Evolutionary conservation across 2,329 filamentous ascomycete species (phyloP).

Genomic region (Aureobasidium sp.): DNA sequence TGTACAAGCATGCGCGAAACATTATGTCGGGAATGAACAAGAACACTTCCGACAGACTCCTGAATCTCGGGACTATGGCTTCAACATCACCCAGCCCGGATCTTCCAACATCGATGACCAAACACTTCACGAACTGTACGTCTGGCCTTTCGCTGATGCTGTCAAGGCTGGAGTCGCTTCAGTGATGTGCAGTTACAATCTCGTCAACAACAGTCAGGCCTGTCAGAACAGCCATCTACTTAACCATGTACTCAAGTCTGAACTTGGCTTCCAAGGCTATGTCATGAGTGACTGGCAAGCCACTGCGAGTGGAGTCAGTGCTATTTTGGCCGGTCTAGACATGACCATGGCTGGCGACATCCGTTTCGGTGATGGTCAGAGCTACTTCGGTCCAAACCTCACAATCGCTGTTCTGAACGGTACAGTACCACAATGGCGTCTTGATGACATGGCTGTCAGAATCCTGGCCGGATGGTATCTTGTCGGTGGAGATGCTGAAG

Average conservation of each 20-base stretch:
- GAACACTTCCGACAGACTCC: slow-evolving; percentile 50
- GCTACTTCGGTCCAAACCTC: slow-evolving; percentile 88
- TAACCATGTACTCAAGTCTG: slow-evolving; percentile 79
- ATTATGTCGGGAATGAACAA: slow-evolving; percentile 69
- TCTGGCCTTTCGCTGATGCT: slow-evolving; percentile 72
- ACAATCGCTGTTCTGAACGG: slow-evolving; percentile 91
- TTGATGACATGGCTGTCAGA: slow-evolving; percentile 93
- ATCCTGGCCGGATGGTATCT: slow-evolving; percentile 75
- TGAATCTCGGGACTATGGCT: slow-evolving; percentile 36
- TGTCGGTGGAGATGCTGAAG: slow-evolving; percentile 58
- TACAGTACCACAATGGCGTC: slow-evolving; percentile 82
- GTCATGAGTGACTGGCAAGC: slow-evolving; percentile 62
- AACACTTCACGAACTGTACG: slow-evolving; percentile 54
- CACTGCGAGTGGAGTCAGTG: slow-evolving; percentile 49
- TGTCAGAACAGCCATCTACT: slow-evolving; percentile 66
- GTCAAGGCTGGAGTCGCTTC: slow-evolving; percentile 63
- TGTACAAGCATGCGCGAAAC: slow-evolving; percentile 50
- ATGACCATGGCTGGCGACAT: slow-evolving; percentile 94
- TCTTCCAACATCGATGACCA: slow-evolving; percentile 72
- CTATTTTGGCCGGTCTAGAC: slow-evolving; percentile 78
- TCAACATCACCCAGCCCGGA: slow-evolving; percentile 56
- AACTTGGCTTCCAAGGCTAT: slow-evolving; percentile 85
- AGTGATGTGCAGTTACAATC: slow-evolving; percentile 57
- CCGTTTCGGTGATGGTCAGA: slow-evolving; percentile 73
- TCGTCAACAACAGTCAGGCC: slow-evolving; percentile 80